A percentile compares a stretch with the other conserved stretches of the same genome.
phyloP scores from a whole-genome alignment of 1,284 basidiomycete genomes.

The Ganoderma multipileum region DNA sequence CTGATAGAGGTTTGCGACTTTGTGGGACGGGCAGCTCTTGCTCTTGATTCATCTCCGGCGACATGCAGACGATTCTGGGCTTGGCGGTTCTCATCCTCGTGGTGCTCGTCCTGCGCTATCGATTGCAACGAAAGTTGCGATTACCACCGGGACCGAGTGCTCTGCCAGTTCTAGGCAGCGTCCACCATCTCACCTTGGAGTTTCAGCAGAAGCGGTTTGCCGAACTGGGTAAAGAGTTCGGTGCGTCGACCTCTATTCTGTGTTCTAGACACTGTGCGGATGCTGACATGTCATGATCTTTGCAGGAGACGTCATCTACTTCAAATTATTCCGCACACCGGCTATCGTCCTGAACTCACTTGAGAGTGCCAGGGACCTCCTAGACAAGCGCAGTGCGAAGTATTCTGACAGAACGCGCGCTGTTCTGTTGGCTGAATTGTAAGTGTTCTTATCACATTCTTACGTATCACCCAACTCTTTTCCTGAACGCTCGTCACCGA shows the following conservation, averaged over 20 bases:
- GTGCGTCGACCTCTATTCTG: slow-evolving; percentile 8
- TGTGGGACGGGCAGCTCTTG: neutral
- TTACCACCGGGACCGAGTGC: slow-evolving; percentile 24
- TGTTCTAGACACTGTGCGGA: no score
- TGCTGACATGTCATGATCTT: neutral
- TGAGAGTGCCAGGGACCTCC: slow-evolving; percentile 28
- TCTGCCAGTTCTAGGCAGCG: slow-evolving; percentile 25
- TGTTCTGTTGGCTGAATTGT: slow-evolving; percentile 28
- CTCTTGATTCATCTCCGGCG: neutral
- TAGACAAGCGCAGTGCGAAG: slow-evolving; percentile 33
- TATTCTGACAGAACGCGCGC: slow-evolving; percentile 34
- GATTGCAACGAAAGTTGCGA: neutral
- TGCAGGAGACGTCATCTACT: slow-evolving; percentile 31
- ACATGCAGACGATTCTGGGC: neutral
- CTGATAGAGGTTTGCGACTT: neutral
- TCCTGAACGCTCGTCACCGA: neutral
- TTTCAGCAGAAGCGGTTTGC: slow-evolving; percentile 20
- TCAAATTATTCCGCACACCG: slow-evolving; percentile 23
- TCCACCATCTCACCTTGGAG: slow-evolving; percentile 18
- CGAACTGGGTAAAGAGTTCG: slow-evolving; percentile 23
- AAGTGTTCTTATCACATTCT: neutral
- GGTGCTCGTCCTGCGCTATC: neutral
- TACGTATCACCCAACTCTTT: neutral
- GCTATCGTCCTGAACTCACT: slow-evolving; percentile 32
- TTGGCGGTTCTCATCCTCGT: neutral